Percentiles rank a stretch among this genome's conserved stretches.
phyloP scores from a whole-genome alignment of 1,284 basidiomycete genomes.

The Tausonia pullulans region DNA sequence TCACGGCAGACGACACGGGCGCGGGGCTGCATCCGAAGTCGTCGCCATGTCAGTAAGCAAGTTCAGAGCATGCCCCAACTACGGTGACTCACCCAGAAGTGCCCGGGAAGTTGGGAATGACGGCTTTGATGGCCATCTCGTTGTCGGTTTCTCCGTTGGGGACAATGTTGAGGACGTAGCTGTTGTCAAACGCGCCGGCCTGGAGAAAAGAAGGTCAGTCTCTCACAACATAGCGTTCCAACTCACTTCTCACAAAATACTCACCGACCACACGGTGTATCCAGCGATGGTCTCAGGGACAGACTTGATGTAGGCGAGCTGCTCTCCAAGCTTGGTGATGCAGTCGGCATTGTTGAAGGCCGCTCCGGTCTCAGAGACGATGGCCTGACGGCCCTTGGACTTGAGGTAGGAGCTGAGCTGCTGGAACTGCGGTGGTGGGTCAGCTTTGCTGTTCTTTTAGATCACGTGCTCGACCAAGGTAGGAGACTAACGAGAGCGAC shows the following conservation, averaged over 20 bases:
- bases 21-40: no score
- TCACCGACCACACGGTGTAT: constrained; percentile 42
- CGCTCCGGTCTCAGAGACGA: constrained; percentile 50
- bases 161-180: constrained; percentile 25
- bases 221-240: not conserved
- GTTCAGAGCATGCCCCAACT: no score
- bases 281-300: constrained; percentile 38
- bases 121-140: constrained; percentile 23
- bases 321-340: constrained; percentile 28
- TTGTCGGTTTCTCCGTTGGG: constrained; percentile 25
- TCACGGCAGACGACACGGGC: no score
- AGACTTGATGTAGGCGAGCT: constrained; percentile 41
- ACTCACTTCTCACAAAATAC: not conserved
- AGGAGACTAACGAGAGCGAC: constrained; percentile 25
- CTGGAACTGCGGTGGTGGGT: constrained; percentile 38
- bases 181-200: constrained; percentile 25
- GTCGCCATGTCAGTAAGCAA: no score
- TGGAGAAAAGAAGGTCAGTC: not conserved
- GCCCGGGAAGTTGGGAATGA: constrained; percentile 26
- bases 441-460: no score
- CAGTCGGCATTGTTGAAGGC: constrained; percentile 35
- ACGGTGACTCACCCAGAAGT: no score
- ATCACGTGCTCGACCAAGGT: not conserved
- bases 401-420: constrained; percentile 42
- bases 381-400: constrained; percentile 44